Evolutionary conservation across 495 filamentous ascomycete genomes (phyloP), one percentile per base, ranked within the genome.

Genomic region (Daldinia concentrica): DNA sequence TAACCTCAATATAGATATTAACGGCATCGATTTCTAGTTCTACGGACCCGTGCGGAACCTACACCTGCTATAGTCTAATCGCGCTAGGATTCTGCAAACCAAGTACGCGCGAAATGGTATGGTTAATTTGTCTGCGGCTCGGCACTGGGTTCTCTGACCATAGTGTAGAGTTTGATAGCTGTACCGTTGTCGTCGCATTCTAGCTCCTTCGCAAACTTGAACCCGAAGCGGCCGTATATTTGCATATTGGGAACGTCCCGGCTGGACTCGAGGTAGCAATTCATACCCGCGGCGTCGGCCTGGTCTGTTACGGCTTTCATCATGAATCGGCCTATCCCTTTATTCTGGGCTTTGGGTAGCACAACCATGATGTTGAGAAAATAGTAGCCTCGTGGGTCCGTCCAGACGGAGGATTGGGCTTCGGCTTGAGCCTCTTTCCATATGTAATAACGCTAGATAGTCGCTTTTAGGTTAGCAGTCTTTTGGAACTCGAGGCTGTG

Each of bases 311-410:
- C 87, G 36, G 81, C 76, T 73, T 86, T 79, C 75, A 91, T 86
- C 58, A 92, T 77, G 62, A 80, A 78, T 64, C 84, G 84, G 4
- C 89, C 90, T 4, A 91, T 81, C 0, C 90, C 89, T 75, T 79
- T 85, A 2, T 86, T 86, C 68, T 90, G 87, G 65, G 82, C 83
- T 51, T 84, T 81, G 2, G 87, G 85, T 26, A 83, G 76, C n/a
- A 91, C 89, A 2, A 88, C 88, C 62, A 92, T 83, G 57, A 91
- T 88, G 74, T 90, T 92, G 66, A 89, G 87, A 68, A 91, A 92
- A 68, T 91, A 91, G 73, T 92, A 92, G 0, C 90, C 90, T 6
- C 75, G 78, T 3, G 83, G 79, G 73, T 88, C 86, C 11, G 82
- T 84, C 88, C 88, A 90, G 8, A 90, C 79, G 54, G 83, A 77